phyloP scores from a whole-genome alignment of 2,329 filamentous ascomycete species.

The Apiospora rasikravindrae region DNA sequence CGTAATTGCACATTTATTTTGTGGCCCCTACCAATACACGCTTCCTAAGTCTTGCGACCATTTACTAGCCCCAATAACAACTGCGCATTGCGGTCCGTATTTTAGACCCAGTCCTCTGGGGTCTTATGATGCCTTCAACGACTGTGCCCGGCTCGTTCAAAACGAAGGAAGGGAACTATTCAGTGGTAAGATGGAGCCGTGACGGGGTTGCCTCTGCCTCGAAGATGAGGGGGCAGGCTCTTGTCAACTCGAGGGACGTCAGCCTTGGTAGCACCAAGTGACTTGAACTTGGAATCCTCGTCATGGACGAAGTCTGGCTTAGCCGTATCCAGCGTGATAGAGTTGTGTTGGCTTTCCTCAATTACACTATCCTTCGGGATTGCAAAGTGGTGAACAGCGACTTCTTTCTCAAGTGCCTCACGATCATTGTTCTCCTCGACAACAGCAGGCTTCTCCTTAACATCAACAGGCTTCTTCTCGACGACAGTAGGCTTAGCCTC shows the following conservation, averaged over 20 bases:
- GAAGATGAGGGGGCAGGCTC: background rate
- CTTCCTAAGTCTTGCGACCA: background rate
- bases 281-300: background rate
- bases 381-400: background rate
- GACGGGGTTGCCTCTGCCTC: background rate
- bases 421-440: background rate
- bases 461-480: background rate
- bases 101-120: background rate
- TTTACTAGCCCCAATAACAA: background rate
- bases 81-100: background rate
- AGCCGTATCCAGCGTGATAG: background rate
- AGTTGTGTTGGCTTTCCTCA: background rate
- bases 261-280: background rate
- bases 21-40: background rate
- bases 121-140: background rate
- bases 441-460: background rate
- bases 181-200: background rate
- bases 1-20: background rate
- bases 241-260: background rate
- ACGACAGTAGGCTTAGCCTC: background rate
- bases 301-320: background rate
- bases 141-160: background rate
- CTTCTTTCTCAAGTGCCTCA: background rate
- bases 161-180: background rate
- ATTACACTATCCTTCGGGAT: background rate